Percentiles rank a stretch among this genome's conserved stretches.
phyloP scores from a whole-genome alignment of 805 yeast species.

The Ogataea glucozyma region DNA sequence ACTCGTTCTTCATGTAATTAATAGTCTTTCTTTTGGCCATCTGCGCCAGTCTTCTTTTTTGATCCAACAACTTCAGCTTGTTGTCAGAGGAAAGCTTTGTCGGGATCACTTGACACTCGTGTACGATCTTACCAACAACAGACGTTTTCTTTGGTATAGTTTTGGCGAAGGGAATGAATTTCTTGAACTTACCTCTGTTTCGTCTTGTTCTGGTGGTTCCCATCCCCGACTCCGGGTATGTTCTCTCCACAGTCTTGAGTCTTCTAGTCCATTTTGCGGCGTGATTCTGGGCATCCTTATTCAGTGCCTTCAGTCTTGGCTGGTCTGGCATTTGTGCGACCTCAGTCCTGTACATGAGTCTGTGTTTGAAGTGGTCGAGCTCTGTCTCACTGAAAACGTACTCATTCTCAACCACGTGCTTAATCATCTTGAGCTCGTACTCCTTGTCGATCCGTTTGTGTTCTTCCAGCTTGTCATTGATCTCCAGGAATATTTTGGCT shows the following conservation, averaged over 20 bases:
- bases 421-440: slow-evolving; percentile 76
- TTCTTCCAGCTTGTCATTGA: slow-evolving; percentile 50
- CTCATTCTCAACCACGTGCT: slow-evolving; percentile 80
- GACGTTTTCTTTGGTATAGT: slow-evolving; percentile 89
- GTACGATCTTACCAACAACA: slow-evolving; percentile 81
- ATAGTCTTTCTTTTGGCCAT: slow-evolving; percentile 47
- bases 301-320: slow-evolving; percentile 45
- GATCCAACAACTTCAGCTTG: slow-evolving; percentile 53
- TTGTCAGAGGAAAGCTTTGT: slow-evolving; percentile 72
- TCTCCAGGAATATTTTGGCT: slow-evolving; percentile 54
- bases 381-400: slow-evolving; percentile 88
- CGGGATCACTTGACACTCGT: slow-evolving; percentile 89
- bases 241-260: slow-evolving; percentile 22
- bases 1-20: slow-evolving; percentile 57
- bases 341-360: slow-evolving; percentile 51
- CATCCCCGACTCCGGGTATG: slow-evolving; percentile 33
- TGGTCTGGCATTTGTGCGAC: slow-evolving; percentile 54
- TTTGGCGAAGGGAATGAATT: slow-evolving; percentile 77
- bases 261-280: slow-evolving; percentile 36
- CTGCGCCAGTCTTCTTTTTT: slow-evolving; percentile 30
- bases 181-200: slow-evolving; percentile 25
- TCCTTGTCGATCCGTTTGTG: slow-evolving; percentile 72
- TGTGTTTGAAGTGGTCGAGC: slow-evolving; percentile 58
- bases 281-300: slow-evolving; percentile 37
- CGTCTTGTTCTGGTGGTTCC: slow-evolving; percentile 29